Conservation (phyloP, 805 yeast species). For the Yamadazyma ubonensis region DNA sequence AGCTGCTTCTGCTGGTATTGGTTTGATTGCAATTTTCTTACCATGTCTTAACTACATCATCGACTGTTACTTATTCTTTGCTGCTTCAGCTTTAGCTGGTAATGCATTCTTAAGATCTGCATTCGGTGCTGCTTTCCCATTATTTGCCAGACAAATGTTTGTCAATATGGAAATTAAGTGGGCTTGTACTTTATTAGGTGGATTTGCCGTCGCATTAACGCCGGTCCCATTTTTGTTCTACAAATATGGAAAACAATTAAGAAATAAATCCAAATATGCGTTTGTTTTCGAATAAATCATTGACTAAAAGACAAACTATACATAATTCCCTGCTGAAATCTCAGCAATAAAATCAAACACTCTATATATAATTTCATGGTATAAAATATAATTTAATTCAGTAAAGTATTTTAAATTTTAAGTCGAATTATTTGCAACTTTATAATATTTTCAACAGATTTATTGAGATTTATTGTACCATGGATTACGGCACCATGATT, state of each 20-base stretch:
- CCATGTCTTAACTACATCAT: conserved; percentile 60
- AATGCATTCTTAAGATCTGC: conserved; percentile 58
- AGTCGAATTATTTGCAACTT: no score
- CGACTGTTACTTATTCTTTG: conserved; percentile 55
- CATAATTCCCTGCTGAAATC: no score
- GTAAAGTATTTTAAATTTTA: no score
- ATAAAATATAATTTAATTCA: no score
- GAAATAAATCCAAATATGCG: conserved; percentile 19
- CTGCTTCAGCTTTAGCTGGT: conserved; percentile 67
- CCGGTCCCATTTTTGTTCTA: conserved; percentile 60
- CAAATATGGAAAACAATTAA: conserved; percentile 43
- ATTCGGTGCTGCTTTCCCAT: conserved; percentile 62
- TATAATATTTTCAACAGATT: no score
- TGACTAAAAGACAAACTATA: no score
- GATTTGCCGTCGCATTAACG: conserved; percentile 48
- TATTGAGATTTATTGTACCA: no score
- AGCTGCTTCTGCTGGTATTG: conserved; percentile 42
- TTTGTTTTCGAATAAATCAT: no score
- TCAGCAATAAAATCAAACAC: no score
- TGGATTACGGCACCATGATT: no score
- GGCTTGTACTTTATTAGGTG: conserved; percentile 57
- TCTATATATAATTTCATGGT: no score
- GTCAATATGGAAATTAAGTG: conserved; percentile 48
- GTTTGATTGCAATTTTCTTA: conserved; percentile 56
- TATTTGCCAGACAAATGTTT: conserved; percentile 56